Conservation (phyloP, 2,329 filamentous ascomycete species). For the Alternaria gaisen region DNA sequence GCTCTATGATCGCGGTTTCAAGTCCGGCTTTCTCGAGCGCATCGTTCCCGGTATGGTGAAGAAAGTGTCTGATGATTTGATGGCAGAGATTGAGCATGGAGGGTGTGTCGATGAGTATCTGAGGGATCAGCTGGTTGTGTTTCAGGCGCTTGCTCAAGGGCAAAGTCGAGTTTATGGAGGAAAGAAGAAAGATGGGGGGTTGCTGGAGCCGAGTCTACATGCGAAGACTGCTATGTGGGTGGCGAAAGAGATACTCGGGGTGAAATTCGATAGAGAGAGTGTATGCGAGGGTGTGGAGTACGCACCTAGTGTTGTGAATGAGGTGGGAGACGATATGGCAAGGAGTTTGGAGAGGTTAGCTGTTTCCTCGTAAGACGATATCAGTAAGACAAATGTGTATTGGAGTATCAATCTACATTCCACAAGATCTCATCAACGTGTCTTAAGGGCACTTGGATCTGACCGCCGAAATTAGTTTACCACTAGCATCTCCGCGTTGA, state of each 20-base stretch:
- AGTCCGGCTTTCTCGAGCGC: constrained; percentile 30
- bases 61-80: constrained; percentile 56
- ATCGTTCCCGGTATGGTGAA: constrained; percentile 52
- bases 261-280: constrained; percentile 50
- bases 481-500: too few species aligned
- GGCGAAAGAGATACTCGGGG: constrained; percentile 48
- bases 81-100: constrained; percentile 56
- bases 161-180: constrained; percentile 48
- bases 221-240: constrained; percentile 59
- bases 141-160: constrained; percentile 63
- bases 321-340: neutral
- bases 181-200: constrained; percentile 24
- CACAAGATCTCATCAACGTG: too few species aligned
- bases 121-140: constrained; percentile 68
- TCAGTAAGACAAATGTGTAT: too few species aligned
- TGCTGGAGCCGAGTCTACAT: constrained; percentile 54
- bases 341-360: too few species aligned
- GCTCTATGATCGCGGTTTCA: constrained; percentile 53
- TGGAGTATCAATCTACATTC: too few species aligned
- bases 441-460: too few species aligned
- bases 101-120: constrained; percentile 64
- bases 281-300: constrained; percentile 51
- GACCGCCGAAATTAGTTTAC: accelerated
- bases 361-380: neutral
- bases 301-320: neutral